A percentile compares a stretch with the other conserved stretches of the same genome.
phyloP scores from a whole-genome alignment of 2,329 filamentous ascomycete genomes.

The Diplodia scrobiculata region DNA sequence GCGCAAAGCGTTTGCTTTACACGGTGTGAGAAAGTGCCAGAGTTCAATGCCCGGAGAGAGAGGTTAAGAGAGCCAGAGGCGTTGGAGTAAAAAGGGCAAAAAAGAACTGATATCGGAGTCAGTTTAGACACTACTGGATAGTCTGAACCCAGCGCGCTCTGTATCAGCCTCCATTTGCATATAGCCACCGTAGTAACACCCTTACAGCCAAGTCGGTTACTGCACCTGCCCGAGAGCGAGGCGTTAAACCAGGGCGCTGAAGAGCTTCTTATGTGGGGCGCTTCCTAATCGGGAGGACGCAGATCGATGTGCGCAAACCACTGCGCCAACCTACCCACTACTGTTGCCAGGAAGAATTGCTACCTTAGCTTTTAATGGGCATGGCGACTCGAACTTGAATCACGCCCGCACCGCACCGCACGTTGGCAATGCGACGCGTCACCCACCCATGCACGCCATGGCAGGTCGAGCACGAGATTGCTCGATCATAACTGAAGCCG shows the following conservation, averaged over 20 bases:
- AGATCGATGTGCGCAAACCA: neutral
- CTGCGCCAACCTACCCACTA: neutral
- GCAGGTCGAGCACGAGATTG: neutral
- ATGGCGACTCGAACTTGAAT: neutral
- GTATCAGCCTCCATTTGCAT: neutral
- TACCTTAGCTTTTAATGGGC: neutral
- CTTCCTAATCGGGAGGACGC: neutral
- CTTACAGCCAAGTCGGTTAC: neutral
- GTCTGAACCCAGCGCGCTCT: neutral
- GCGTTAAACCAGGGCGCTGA: neutral
- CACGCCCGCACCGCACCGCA: no score
- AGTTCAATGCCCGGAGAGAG: no score
- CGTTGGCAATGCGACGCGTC: neutral
- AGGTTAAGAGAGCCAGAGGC: neutral
- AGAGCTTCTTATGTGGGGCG: conserved; percentile 14
- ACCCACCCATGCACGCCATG: neutral
- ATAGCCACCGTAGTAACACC: conserved; percentile 16
- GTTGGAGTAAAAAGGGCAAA: neutral
- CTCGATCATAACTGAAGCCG: neutral
- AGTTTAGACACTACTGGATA: neutral
- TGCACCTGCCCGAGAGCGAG: conserved; percentile 4
- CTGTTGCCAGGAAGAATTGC: neutral
- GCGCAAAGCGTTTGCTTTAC: no score
- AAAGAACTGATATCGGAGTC: neutral
- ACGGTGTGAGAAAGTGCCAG: neutral